Base-by-base conservation (phyloP, 306 rosid genomes). In the Prunus mongolica region DNA sequence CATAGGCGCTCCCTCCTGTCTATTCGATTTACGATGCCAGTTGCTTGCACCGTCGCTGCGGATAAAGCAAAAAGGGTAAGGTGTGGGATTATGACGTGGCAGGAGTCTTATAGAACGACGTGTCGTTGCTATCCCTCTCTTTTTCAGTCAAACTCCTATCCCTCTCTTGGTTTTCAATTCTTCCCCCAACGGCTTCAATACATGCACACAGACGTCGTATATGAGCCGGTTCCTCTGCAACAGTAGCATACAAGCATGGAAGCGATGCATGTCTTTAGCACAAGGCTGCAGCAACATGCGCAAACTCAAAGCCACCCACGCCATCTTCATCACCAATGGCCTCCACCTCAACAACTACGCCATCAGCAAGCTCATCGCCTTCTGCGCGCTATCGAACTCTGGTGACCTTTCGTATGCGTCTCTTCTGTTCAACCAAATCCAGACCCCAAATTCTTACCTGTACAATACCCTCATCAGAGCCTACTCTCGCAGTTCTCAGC, bases 331-430 rank as follows among this genome's bases (percentile, higher is more conserved):
- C 85, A 67, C 77, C 58, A 73, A 55, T 13, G 85, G 87, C 30
- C 78, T 83, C 66, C 83, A 80, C 74, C 76, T 65, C 45, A 75
- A 78, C 82, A 82, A 80, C 82, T 82, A 69, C 65, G 86, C 82
- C 71, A 5, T 82, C 72, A 76, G 81, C 82, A 85, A 85, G 45
- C 89, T 85, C 78, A 24, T 82, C 45, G 56, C 76, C 73, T 83
- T 86, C 32, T 85, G 84, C 69, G 76, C 86, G 1, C 76, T 79
- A 22, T 72, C 84, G 11, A 45, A 73, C 76, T 72, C 82, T 45
- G 84, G 82, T 61, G 30, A 41, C 75, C 84, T 79, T 69, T 25
- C 78, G 5, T 79, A 79, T 55, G 86, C 82, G 3, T 85, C 86
- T 46, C 76, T 68, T 45, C n/a, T 85, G 0, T 79, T 85, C 60